Evolutionary conservation across 2,329 filamentous ascomycete genomes (phyloP).

Genomic region (Xylariaceae sp.): DNA sequence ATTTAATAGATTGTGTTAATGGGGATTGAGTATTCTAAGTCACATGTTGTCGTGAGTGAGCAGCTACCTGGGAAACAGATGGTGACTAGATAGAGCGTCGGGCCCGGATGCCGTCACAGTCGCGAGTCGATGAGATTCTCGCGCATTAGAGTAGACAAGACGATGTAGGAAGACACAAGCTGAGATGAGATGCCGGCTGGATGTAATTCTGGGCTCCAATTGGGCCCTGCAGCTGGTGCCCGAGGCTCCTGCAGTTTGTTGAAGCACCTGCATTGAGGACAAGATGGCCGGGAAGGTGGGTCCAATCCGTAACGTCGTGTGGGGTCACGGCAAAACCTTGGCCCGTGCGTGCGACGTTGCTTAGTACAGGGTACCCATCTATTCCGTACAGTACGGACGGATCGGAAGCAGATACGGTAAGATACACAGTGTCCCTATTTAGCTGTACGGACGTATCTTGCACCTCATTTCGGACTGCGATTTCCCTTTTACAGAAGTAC

Average conservation of each 20-base stretch:
- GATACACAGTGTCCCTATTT: too few relatives aligned
- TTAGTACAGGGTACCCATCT: not conserved
- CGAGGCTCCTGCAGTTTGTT: constrained; percentile 12
- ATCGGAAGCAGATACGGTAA: too few relatives aligned
- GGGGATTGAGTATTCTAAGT: constrained; percentile 13
- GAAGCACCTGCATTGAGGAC: not conserved
- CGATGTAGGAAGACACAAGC: constrained; percentile 16
- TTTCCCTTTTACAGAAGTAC: too few relatives aligned
- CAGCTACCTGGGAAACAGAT: not conserved
- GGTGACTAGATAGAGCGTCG: not conserved
- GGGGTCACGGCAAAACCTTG: constrained; percentile 16
- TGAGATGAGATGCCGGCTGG: constrained; percentile 23
- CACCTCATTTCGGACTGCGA: too few relatives aligned
- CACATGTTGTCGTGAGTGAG: constrained; percentile 8
- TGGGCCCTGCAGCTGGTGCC: constrained; percentile 24
- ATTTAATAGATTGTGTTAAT: constrained; percentile 8
- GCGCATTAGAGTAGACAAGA: constrained; percentile 4
- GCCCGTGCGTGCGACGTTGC: constrained; percentile 5
- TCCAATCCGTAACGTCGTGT: constrained; percentile 4
- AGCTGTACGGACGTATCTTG: too few relatives aligned
- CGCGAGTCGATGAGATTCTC: constrained; percentile 3
- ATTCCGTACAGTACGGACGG: not conserved
- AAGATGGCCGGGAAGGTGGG: not conserved
- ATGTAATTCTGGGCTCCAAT: constrained; percentile 18
- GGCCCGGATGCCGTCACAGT: constrained; percentile 3